phyloP scores from a whole-genome alignment of 2,329 filamentous ascomycete genomes.

The Venturia oleaginea region DNA sequence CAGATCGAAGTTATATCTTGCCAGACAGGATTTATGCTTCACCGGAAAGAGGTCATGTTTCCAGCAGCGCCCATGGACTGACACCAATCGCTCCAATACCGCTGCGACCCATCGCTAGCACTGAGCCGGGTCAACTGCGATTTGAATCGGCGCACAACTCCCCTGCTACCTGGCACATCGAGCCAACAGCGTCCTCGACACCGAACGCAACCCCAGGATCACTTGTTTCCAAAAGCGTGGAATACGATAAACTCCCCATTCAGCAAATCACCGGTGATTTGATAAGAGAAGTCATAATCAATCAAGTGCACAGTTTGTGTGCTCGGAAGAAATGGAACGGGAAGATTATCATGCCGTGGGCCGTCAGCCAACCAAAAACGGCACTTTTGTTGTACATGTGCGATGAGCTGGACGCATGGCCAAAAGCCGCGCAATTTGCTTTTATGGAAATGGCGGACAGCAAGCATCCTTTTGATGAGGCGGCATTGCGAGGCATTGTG shows the following conservation, averaged over 20 bases:
- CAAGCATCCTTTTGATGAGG: conserved; percentile 29
- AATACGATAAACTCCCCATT: conserved; percentile 2
- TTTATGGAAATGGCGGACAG: conserved; percentile 31
- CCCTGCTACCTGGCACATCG: not conserved
- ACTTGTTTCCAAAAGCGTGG: not conserved
- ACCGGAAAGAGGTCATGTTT: conserved; percentile 23
- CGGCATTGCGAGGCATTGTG: conserved; percentile 29
- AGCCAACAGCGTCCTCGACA: conserved; percentile 3
- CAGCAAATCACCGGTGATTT: conserved; percentile 1
- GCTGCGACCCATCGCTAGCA: conserved; percentile 21
- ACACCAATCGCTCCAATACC: conserved; percentile 30
- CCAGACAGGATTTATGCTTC: conserved; percentile 14
- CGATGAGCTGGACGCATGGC: conserved; percentile 31
- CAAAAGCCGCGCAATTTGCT: conserved; percentile 28
- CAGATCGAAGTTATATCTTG: conserved; percentile 19
- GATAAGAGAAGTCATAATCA: conserved; percentile 7
- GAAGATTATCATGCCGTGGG: conserved; percentile 21
- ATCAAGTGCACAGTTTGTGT: conserved; percentile 3
- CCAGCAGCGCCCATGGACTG: not conserved
- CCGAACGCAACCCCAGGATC: not conserved
- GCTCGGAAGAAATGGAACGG: conserved; percentile 7
- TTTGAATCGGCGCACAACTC: conserved; percentile 8
- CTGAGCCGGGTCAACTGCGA: not conserved
- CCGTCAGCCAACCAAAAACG: conserved; percentile 28
- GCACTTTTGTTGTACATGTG: conserved; percentile 30